These are phyloP conservation scores for Areca catechu DNA, from an alignment of 176 grass and related monocot species.

Conservation along the genomic window DNA sequence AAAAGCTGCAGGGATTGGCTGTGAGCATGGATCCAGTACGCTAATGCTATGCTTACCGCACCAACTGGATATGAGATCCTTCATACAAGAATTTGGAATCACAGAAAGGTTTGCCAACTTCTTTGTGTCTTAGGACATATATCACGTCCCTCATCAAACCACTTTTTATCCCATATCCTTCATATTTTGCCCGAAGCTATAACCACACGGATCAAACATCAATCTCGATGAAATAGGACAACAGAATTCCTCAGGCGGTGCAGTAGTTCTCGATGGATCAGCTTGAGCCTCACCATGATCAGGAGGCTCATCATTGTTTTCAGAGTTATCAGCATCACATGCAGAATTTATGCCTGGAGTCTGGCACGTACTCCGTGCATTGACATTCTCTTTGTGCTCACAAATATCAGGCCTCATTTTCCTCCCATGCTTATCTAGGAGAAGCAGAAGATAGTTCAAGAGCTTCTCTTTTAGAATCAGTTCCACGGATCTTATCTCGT, in stretches of 20 bases:
- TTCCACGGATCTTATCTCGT: conserved; percentile 9
- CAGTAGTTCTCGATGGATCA: conserved; percentile 26
- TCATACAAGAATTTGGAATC: conserved; percentile 80
- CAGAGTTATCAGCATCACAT: conserved; percentile 19
- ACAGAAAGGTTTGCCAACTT: conserved; percentile 71
- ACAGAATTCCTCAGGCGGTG: conserved; percentile 61
- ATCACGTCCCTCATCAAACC: conserved; percentile 74
- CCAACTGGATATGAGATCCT: conserved; percentile 78
- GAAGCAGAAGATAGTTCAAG: conserved; percentile 12
- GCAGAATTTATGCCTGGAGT: conserved; percentile 14
- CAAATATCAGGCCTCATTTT: conserved; percentile 5
- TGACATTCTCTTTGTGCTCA: conserved; percentile 19
- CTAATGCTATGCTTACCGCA: conserved; percentile 38
- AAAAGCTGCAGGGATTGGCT: conserved; percentile 29
- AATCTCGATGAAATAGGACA: conserved; percentile 83
- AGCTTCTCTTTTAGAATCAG: conserved; percentile 2
- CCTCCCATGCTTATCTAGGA: conserved; percentile 20
- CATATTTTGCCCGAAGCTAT: conserved; percentile 85
- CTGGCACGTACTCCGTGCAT: conserved; percentile 18
- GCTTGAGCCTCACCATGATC: conserved; percentile 24
- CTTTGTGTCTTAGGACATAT: conserved; percentile 71
- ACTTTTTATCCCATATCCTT: conserved; percentile 76
- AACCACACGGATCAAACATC: conserved; percentile 88
- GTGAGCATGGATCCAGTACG: conserved; percentile 20
- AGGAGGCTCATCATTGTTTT: conserved; percentile 27